phyloP scores from a whole-genome alignment of 1,284 basidiomycete species.

The Acaromyces ingoldii region DNA sequence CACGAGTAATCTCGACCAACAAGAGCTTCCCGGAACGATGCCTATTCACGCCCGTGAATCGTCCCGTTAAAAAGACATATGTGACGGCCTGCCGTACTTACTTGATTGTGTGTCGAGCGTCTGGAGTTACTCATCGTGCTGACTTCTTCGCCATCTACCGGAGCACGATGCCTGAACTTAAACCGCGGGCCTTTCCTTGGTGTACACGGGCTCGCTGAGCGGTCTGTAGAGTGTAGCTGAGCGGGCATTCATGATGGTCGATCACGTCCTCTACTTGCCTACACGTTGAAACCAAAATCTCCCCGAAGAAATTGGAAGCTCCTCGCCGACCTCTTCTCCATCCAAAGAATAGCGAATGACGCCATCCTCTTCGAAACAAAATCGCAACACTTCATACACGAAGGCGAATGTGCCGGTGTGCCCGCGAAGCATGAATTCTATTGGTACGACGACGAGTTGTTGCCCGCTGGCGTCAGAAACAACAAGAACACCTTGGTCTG shows the following conservation, averaged over 20 bases:
- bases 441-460: background rate
- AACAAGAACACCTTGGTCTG: too few relatives aligned
- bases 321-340: background rate
- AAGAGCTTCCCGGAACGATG: background rate
- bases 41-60: too few relatives aligned
- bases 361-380: background rate
- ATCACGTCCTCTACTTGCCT: background rate
- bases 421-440: background rate
- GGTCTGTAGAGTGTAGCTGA: background rate
- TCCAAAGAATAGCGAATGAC: background rate
- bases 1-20: background rate
- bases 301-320: background rate
- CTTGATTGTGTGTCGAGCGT: background rate
- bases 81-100: background rate
- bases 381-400: background rate
- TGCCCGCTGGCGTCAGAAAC: background rate
- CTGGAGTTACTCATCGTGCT: conserved; percentile 1
- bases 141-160: background rate
- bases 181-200: background rate
- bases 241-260: background rate
- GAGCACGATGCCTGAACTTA: background rate
- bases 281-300: background rate
- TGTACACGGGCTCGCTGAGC: background rate
- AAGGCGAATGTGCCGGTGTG: background rate
- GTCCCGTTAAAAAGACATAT: background rate